phyloP scores from a whole-genome alignment of 257 asterid species.

The Paulownia fortunei region DNA sequence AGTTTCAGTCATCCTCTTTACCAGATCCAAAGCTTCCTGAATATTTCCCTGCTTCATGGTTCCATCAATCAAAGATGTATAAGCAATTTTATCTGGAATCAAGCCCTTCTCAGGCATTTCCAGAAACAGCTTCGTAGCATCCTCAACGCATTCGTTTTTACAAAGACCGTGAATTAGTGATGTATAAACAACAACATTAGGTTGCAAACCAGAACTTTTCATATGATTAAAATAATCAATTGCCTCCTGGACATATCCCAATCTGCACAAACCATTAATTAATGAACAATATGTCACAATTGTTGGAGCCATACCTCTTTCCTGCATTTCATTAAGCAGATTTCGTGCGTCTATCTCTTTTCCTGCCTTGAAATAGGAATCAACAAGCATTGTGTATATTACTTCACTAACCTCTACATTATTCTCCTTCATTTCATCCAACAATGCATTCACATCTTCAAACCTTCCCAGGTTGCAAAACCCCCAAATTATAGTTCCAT shows the following conservation, averaged over 20 bases:
- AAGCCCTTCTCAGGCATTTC: constrained; percentile 73
- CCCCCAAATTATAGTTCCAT: constrained; percentile 88
- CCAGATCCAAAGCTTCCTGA: constrained; percentile 71
- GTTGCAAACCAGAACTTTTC: constrained; percentile 59
- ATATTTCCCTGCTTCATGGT: constrained; percentile 68
- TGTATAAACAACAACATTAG: constrained; percentile 75
- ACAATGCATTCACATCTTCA: constrained; percentile 63
- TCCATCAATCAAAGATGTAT: constrained; percentile 75
- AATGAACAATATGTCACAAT: constrained; percentile 65
- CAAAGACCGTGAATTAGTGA: constrained; percentile 81
- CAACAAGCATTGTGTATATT: constrained; percentile 71
- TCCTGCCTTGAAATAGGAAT: constrained; percentile 80
- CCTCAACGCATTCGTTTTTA: constrained; percentile 55
- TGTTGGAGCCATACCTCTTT: constrained; percentile 62
- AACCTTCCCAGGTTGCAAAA: constrained; percentile 68
- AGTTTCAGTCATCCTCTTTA: constrained; percentile 56
- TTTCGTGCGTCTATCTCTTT: constrained; percentile 65
- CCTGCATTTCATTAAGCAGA: constrained; percentile 73
- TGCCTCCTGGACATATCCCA: constrained; percentile 78
- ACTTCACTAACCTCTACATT: constrained; percentile 61
- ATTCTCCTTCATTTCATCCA: constrained; percentile 70
- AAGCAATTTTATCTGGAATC: constrained; percentile 68
- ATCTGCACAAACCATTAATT: constrained; percentile 76
- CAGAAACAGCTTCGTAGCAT: constrained; percentile 64
- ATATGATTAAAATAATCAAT: constrained; percentile 53